Evolutionary conservation across 2,329 filamentous ascomycete species (phyloP), one percentile per base, ranked within the genome.

Genomic region (Byssothecium circinans): DNA sequence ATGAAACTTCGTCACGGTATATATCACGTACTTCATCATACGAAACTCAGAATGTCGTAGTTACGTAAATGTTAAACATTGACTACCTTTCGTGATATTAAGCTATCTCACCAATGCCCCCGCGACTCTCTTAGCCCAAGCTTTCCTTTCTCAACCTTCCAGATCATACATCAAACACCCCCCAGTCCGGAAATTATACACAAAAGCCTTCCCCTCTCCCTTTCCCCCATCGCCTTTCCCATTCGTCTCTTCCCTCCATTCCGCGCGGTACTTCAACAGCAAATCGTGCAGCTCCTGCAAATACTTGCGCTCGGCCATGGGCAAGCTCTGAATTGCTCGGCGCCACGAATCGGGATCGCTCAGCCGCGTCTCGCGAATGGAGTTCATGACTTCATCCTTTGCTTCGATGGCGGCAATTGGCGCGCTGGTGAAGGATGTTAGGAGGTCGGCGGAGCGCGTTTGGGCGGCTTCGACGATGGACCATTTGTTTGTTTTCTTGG

Each of bases 171-270:
- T 89, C 41, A 96, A 80, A 67, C 89, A 91, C 49, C 81, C 86
- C 0, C 87, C 88, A 8, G 89, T 95, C 50, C 91, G 79, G 61
- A 95, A 96, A 62, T 96, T 96, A 73, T 95, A 96, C 43, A 96
- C 81, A 72, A 95, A 95, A 10, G 89, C 88, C 67, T 91, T 88
- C 38, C 82, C 80, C 20, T 81, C 80, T 19, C 81, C 79, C 8
- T 70, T 65, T 1, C 57, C 62, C 54, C 61, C n/a, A n/a, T n/a
- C 3, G 53, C 60, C 40, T 30, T 62, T 58, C 44, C 54, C 60
- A 1, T 54, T n/a, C n/a, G n/a, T 57, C 27, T 63, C 62, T 41
- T 76, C 75, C 75, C 79, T 73, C 76, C 85, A 77, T 67, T 80
- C 73, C 56, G 76, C 71, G 67, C 82, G 82, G 76, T 94, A 72